Conservation (phyloP, 2,329 filamentous ascomycete species). For the Aspergillus ochraceus region DNA sequence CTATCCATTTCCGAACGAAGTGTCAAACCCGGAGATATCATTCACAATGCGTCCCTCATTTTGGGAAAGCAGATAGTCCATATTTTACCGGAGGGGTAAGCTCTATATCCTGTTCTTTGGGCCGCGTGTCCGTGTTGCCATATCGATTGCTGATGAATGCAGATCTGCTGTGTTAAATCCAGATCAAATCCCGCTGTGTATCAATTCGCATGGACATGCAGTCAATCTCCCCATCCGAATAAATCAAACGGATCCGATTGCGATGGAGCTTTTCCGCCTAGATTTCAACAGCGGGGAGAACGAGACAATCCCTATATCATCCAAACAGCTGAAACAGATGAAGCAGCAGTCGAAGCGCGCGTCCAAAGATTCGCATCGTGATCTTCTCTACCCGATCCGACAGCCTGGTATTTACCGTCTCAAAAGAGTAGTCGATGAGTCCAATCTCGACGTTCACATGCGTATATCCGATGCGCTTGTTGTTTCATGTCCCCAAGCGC, state of each 20-base stretch:
- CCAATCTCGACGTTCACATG: constrained; percentile 87
- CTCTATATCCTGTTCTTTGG: neutral
- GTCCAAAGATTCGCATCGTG: constrained; percentile 59
- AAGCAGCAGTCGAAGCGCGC: constrained; percentile 73
- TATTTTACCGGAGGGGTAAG: constrained; percentile 86
- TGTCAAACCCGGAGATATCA: constrained; percentile 82
- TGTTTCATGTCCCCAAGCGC: constrained; percentile 79
- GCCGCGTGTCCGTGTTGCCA: neutral
- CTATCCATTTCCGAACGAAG: constrained; percentile 88
- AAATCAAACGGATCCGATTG: constrained; percentile 86
- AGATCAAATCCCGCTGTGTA: constrained; percentile 74
- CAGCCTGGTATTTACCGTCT: constrained; percentile 87
- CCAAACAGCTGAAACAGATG: constrained; percentile 72
- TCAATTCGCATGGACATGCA: constrained; percentile 63
- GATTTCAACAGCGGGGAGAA: constrained; percentile 79
- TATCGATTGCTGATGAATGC: constrained; percentile 26
- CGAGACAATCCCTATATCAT: constrained; percentile 74
- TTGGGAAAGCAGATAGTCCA: constrained; percentile 97
- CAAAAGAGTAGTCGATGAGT: constrained; percentile 83
- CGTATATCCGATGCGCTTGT: constrained; percentile 76
- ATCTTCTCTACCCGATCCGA: constrained; percentile 73
- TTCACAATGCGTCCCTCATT: constrained; percentile 91
- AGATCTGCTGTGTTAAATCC: constrained; percentile 87
- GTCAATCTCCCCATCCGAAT: constrained; percentile 80
- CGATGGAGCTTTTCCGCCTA: constrained; percentile 83